These are phyloP conservation scores for Aspergillus proliferans DNA, from an alignment of 2,329 filamentous ascomycete genomes.

Conservation along the genomic window DNA sequence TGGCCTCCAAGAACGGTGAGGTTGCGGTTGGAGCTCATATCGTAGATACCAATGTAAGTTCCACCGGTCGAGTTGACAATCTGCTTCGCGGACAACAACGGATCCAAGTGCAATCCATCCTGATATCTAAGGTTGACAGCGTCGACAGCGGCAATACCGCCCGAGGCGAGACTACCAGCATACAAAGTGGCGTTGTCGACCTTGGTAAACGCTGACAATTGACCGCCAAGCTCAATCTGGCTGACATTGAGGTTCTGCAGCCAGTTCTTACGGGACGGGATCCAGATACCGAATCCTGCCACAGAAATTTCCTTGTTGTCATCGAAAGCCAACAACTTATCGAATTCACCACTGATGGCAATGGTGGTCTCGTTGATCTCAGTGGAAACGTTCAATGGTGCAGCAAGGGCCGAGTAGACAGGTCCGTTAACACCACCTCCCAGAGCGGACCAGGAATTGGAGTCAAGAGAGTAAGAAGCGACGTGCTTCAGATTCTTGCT, in stretches of 20 bases:
- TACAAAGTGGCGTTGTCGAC: slow-evolving; percentile 58
- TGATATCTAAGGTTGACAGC: slow-evolving; percentile 57
- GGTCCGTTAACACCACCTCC: slow-evolving; percentile 79
- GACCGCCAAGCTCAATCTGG: slow-evolving; percentile 63
- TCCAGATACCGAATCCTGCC: slow-evolving; percentile 82
- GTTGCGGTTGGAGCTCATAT: slow-evolving; percentile 63
- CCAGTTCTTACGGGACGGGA: slow-evolving; percentile 80
- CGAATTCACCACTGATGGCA: slow-evolving; percentile 74
- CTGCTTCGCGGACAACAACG: slow-evolving; percentile 47
- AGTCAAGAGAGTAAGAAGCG: slow-evolving; percentile 65
- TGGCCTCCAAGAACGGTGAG: slow-evolving; percentile 83
- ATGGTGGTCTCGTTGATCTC: slow-evolving; percentile 66
- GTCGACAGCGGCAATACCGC: slow-evolving; percentile 65
- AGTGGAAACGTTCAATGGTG: slow-evolving; percentile 70
- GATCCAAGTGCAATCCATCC: slow-evolving; percentile 31
- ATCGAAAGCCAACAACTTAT: slow-evolving; percentile 60
- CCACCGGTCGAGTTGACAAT: slow-evolving; percentile 17
- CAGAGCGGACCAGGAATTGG: slow-evolving; percentile 67
- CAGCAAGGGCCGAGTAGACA: slow-evolving; percentile 67
- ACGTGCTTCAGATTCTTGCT: slow-evolving; percentile 65
- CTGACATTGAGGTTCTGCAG: slow-evolving; percentile 67
- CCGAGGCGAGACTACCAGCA: slow-evolving; percentile 75
- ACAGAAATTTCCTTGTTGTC: slow-evolving; percentile 56
- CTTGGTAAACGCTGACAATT: slow-evolving; percentile 63
- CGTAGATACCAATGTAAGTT: slow-evolving; percentile 71